A percentile compares a stretch with the other conserved stretches of the same genome.
phyloP scores from a whole-genome alignment of 805 yeast species.

The Ogataea pilisensis region DNA sequence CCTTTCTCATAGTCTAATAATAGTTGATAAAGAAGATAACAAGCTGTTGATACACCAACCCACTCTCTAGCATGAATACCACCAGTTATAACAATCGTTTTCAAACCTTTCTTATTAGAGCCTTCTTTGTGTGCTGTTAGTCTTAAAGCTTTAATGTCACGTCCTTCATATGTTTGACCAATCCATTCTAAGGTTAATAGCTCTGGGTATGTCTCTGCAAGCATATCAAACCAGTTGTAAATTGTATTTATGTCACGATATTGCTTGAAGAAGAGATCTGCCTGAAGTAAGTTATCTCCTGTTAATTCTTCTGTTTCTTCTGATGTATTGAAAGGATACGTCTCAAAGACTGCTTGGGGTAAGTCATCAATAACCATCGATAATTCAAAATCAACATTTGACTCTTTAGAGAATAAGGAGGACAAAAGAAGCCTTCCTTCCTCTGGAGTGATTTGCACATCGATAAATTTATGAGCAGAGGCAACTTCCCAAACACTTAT shows the following conservation, averaged over 20 bases:
- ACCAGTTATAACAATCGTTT: constrained; percentile 72
- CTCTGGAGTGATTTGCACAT: constrained; percentile 33
- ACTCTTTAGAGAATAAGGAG: constrained; percentile 2
- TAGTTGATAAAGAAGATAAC: constrained; percentile 50
- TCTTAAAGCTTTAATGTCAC: constrained; percentile 65
- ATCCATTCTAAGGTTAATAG: constrained; percentile 59
- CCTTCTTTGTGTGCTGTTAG: constrained; percentile 44
- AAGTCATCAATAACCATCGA: constrained; percentile 52
- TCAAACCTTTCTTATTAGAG: constrained; percentile 31
- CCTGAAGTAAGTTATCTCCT: constrained; percentile 7
- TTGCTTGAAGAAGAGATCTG: constrained; percentile 63
- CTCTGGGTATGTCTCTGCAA: constrained; percentile 60
- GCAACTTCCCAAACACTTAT: constrained; percentile 49
- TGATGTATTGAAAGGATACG: constrained; percentile 37
- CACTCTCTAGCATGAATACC: constrained; percentile 92
- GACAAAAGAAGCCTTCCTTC: constrained; percentile 23
- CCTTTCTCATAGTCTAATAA: constrained; percentile 41
- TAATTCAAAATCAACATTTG: constrained; percentile 23
- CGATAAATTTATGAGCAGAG: constrained; percentile 39
- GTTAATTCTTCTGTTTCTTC: constrained; percentile 3
- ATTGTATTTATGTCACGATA: constrained; percentile 67
- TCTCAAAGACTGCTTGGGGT: constrained; percentile 51
- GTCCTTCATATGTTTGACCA: constrained; percentile 74
- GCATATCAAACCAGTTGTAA: constrained; percentile 63
- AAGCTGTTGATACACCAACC: constrained; percentile 69